Percentiles rank a stretch among this genome's conserved stretches.
Evolutionary conservation across 352 stramenopile species (phyloP).

Genomic region (Phytophthora litchii): DNA sequence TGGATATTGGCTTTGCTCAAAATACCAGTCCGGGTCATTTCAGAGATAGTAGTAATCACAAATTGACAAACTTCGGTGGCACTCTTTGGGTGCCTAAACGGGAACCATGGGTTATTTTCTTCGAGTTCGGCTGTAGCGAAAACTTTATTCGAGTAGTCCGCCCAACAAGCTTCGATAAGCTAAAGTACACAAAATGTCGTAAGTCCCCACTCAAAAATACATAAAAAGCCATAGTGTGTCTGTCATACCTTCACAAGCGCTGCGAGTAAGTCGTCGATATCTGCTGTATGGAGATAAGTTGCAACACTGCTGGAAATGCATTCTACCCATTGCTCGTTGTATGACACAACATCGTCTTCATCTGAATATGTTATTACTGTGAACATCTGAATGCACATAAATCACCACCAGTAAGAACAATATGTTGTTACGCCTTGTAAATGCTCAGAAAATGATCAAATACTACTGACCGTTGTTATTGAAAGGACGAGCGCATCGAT

Average conservation of each 20-base stretch:
- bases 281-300: slow-evolving; percentile 22
- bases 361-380: not conserved
- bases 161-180: slow-evolving; percentile 20
- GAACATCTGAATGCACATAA: slow-evolving; percentile 17
- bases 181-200: slow-evolving; percentile 1
- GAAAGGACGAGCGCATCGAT: slow-evolving; percentile 37
- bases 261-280: slow-evolving; percentile 6
- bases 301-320: slow-evolving; percentile 20
- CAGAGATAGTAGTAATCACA: slow-evolving; percentile 27
- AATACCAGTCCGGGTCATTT: slow-evolving; percentile 1
- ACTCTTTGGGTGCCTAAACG: slow-evolving; percentile 42
- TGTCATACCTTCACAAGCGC: slow-evolving; percentile 21
- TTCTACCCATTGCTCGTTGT: slow-evolving; percentile 13
- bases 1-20: not conserved
- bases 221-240: not conserved
- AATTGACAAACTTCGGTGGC: slow-evolving; percentile 22
- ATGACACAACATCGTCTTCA: not conserved
- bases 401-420: not conserved
- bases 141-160: not conserved
- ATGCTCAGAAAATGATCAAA: not conserved
- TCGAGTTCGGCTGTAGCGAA: slow-evolving; percentile 2
- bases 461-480: slow-evolving; percentile 23
- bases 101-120: slow-evolving; percentile 44
- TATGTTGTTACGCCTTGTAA: not conserved
- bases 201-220: not conserved